These are phyloP conservation scores for Colletotrichum chrysophilum DNA, from an alignment of 2,329 filamentous ascomycete genomes.

Conservation along the genomic window DNA sequence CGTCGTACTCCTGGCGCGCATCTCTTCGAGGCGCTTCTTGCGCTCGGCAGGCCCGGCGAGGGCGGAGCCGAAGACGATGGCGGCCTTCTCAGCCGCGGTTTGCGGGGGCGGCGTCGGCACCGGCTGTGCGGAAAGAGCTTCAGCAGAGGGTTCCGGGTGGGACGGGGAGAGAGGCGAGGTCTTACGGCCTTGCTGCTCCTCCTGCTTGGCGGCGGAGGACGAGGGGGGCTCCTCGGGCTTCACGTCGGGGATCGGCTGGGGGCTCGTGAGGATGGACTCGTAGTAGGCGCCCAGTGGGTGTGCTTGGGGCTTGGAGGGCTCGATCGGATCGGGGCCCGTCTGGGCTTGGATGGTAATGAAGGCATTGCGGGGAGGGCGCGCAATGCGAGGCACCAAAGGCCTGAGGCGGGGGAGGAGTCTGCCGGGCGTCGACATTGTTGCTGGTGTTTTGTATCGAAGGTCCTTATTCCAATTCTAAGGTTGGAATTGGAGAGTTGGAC, in stretches of 20 bases:
- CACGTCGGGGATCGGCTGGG: constrained; percentile 42
- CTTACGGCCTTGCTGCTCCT: constrained; percentile 27
- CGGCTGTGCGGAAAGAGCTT: constrained; percentile 23
- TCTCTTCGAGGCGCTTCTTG: constrained; percentile 62
- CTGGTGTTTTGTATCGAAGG: not conserved
- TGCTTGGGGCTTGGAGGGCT: constrained; percentile 40
- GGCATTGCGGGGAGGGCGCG: constrained; percentile 30
- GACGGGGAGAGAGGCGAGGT: constrained; percentile 21
- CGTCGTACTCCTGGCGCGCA: constrained; percentile 62
- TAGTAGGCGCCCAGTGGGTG: constrained; percentile 63
- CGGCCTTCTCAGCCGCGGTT: constrained; percentile 58
- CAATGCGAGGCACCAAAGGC: constrained; percentile 28
- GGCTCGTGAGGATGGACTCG: constrained; percentile 57
- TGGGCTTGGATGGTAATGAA: constrained; percentile 31
- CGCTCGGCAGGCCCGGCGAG: constrained; percentile 77
- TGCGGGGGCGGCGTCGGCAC: constrained; percentile 44
- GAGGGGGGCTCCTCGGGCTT: constrained; percentile 51
- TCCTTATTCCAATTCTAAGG: not conserved
- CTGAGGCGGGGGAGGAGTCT: constrained; percentile 35
- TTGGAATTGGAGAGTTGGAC: not conserved
- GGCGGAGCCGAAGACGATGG: constrained; percentile 82
- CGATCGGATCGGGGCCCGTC: constrained; percentile 29
- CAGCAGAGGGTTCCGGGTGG: constrained; percentile 23
- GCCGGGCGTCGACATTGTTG: constrained; percentile 35
- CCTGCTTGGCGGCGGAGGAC: constrained; percentile 34